Evolutionary conservation across 1,284 basidiomycete genomes (phyloP).

Genomic region (Wallemia ichthyophaga): DNA sequence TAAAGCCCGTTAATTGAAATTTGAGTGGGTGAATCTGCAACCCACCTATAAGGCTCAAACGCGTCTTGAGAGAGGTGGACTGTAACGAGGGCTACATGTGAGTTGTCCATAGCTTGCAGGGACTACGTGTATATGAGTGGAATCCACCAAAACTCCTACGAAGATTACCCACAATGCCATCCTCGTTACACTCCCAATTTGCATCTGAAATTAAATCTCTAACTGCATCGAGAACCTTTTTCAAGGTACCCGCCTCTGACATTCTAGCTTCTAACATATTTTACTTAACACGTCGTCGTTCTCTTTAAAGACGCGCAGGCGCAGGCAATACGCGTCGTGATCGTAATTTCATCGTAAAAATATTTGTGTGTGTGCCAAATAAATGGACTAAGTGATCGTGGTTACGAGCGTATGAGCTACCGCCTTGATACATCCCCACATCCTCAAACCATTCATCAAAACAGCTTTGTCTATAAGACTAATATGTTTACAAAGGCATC

Average conservation of each 20-base stretch:
- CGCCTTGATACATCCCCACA: too few species aligned
- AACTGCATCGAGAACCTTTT: constrained; percentile 26
- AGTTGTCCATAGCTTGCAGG: constrained; percentile 99
- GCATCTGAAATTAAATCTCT: constrained; percentile 93
- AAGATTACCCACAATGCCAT: constrained; percentile 68
- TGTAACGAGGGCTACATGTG: constrained; percentile 83
- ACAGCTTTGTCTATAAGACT: too few species aligned
- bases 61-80: constrained; percentile 44
- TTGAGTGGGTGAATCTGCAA: background rate
- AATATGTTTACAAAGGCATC: too few species aligned
- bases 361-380: too few species aligned
- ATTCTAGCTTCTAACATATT: background rate
- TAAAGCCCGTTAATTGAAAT: background rate
- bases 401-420: too few species aligned
- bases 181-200: constrained; percentile 93
- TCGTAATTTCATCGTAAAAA: too few species aligned
- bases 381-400: too few species aligned
- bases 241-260: background rate
- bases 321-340: background rate
- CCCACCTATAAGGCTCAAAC: constrained; percentile 42
- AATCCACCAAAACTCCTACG: background rate
- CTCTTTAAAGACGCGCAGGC: too few species aligned
- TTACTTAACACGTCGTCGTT: background rate
- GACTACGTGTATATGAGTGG: constrained; percentile 19
- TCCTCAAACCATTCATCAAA: too few species aligned